Evolutionary conservation across 139 green algal species (phyloP).

Genomic region (Pleodorina starrii): DNA sequence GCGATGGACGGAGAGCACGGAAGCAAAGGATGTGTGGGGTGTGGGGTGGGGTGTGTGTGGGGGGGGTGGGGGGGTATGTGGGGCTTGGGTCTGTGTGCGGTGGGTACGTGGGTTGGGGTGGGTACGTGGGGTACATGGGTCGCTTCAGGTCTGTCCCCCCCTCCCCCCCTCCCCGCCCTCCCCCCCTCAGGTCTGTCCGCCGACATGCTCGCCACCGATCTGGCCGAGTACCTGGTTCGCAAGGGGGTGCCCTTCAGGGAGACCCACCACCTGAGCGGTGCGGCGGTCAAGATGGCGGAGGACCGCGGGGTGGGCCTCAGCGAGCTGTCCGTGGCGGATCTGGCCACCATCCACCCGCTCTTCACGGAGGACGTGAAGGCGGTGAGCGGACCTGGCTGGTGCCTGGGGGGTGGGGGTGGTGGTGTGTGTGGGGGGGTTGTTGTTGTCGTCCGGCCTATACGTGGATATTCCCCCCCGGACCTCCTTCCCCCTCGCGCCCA

Average conservation of each 20-base stretch:
- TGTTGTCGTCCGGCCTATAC: no score
- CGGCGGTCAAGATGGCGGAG: constrained; percentile 95
- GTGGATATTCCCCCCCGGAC: no score
- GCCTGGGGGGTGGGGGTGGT: not conserved
- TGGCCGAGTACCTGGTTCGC: constrained; percentile 99
- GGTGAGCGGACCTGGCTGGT: constrained; percentile 64
- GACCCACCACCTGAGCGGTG: constrained; percentile 95
- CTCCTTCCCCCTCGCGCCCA: no score
- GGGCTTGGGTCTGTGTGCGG: no score
- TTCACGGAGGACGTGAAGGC: constrained; percentile 92
- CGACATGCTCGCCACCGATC: constrained; percentile 98
- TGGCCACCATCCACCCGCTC: constrained; percentile 87
- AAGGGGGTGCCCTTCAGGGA: constrained; percentile 89
- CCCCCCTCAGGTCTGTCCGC: constrained; percentile 78
- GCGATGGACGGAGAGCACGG: no score
- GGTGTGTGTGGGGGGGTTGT: no score
- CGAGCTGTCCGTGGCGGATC: constrained; percentile 84
- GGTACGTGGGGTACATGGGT: no score
- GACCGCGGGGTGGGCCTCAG: constrained; percentile 80
- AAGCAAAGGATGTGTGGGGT: no score
- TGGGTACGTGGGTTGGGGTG: no score
- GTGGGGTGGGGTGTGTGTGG: no score
- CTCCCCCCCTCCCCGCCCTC: not conserved
- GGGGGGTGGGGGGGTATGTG: no score
- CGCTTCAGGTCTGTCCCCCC: no score